Percentiles rank a stretch among this genome's conserved stretches.
phyloP scores from a whole-genome alignment of 768 basidiomycete species.

The Punctularia strigosozonata region DNA sequence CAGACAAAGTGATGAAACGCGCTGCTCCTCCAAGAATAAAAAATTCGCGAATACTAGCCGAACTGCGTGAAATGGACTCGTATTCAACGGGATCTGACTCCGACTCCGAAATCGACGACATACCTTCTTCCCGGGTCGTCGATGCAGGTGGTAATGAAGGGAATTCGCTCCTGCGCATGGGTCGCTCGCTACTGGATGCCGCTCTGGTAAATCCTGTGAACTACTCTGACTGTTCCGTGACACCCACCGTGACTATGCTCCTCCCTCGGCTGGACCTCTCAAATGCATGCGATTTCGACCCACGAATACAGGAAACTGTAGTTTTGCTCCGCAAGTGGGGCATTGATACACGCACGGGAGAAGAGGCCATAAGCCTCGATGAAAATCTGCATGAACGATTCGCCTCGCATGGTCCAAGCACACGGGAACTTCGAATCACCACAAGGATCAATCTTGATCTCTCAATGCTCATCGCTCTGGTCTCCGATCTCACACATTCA shows the following conservation, averaged over 20 bases:
- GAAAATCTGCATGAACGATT: constrained; percentile 1
- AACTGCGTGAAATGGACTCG: constrained; percentile 79
- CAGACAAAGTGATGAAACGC: constrained; percentile 3
- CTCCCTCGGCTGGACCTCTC: constrained; percentile 57
- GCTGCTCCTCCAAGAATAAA: constrained; percentile 41
- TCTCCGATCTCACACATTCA: constrained; percentile 73
- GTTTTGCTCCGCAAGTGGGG: constrained; percentile 46
- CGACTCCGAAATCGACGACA: constrained; percentile 13
- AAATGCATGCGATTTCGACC: constrained; percentile 25
- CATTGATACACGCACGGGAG: constrained; percentile 57
- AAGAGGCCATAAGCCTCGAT: constrained; percentile 19
- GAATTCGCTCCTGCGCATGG: constrained; percentile 67
- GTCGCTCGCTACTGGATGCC: constrained; percentile 51
- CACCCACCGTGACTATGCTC: constrained; percentile 45
- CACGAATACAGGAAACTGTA: constrained; percentile 53
- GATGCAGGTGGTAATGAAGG: constrained; percentile 41
- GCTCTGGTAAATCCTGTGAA: constrained; percentile 43
- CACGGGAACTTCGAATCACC: constrained; percentile 33
- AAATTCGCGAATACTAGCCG: constrained; percentile 62
- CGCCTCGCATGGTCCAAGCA: constrained; percentile 4
- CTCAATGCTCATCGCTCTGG: constrained; percentile 72
- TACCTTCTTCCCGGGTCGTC: constrained; percentile 4
- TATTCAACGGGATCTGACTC: constrained; percentile 55
- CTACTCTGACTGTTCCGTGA: constrained; percentile 18
- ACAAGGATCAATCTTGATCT: constrained; percentile 67